Base-by-base conservation (phyloP, 805 yeast species). In the Priceomyces fermenticarens region DNA sequence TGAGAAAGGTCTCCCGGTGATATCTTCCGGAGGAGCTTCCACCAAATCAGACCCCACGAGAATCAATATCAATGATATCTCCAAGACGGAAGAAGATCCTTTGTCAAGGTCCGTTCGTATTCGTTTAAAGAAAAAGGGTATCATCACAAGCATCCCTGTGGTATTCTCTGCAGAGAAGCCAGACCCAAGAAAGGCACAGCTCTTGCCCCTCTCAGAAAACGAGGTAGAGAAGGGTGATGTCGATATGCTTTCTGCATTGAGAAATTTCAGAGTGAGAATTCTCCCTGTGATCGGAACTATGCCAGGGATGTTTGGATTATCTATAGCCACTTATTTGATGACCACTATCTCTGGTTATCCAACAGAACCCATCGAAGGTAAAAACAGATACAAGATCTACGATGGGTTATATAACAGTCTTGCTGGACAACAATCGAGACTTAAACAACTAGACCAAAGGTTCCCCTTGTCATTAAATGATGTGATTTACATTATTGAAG, bases 11-110 rank as follows among this genome's bases (percentile, higher is more conserved):
- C 58, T 91, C 27, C 78, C 77, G n/a, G 85, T 89, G 26, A 77
- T 93, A 30, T 82, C 95, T 3, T 86, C 97, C 0, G 95, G 95
- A 81, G 99, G 99, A 20, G 98, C 99, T 1, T 96, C 97, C 3
- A 85, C 96, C 52, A 93, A 93, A 61, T 84, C 95, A 39, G 99
- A 93, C 58, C 95, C 98, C 10, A 84, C 97, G 2, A 73, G 98
- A 54, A 79, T 93, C 42, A 86, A 88, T 57, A 75, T 93, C 32
- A 89, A 89, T 27, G 99, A 93, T 63, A 80, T 93, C 40, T 82
- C 95, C 27, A 78, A 77, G 39, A 87, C 99, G 0, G 91, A 86
- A 54, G 99, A 93, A 62, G 99, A 93, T 62, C 93, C 97, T 5
- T 70, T 93, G 43, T 87, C 97, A 10, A 78, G 95, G 46, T 70